A percentile compares a stretch with the other conserved stretches of the same genome.
These are phyloP conservation scores for Ceriops decandra DNA, from an alignment of 345 rosid species.

Conservation along the genomic window DNA sequence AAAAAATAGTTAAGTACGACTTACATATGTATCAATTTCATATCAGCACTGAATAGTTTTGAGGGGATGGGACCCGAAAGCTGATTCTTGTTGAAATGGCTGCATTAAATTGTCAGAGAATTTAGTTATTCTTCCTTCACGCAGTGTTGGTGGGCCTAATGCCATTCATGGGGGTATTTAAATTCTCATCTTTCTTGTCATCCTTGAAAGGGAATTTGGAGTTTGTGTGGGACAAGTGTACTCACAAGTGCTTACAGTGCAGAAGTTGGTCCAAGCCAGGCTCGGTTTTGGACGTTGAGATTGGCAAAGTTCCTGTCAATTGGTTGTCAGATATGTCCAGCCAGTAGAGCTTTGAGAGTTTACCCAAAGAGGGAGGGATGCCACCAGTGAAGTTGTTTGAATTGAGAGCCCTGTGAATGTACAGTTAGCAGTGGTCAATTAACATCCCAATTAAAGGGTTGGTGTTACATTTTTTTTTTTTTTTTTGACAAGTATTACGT, in stretches of 20 bases:
- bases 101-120: constrained; percentile 33
- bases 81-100: constrained; percentile 93
- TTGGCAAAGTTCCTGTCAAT: constrained; percentile 70
- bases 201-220: neutral
- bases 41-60: constrained; percentile 58
- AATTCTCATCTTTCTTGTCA: neutral
- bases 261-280: constrained; percentile 79
- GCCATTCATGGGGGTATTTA: neutral
- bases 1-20: constrained; percentile 10
- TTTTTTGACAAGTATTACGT: constrained; percentile 28
- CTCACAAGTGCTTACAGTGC: constrained; percentile 89
- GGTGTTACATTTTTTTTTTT: neutral
- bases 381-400: constrained; percentile 79
- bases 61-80: constrained; percentile 76
- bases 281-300: constrained; percentile 38
- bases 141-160: neutral
- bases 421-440: neutral
- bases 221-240: neutral
- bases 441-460: neutral
- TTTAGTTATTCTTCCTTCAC: neutral
- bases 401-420: constrained; percentile 71
- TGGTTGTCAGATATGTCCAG: constrained; percentile 87
- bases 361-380: constrained; percentile 78
- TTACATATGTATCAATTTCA: constrained; percentile 89
- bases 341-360: constrained; percentile 75